Conservation (phyloP, 2,329 filamentous ascomycete genomes). For the Apiospora hydei region DNA sequence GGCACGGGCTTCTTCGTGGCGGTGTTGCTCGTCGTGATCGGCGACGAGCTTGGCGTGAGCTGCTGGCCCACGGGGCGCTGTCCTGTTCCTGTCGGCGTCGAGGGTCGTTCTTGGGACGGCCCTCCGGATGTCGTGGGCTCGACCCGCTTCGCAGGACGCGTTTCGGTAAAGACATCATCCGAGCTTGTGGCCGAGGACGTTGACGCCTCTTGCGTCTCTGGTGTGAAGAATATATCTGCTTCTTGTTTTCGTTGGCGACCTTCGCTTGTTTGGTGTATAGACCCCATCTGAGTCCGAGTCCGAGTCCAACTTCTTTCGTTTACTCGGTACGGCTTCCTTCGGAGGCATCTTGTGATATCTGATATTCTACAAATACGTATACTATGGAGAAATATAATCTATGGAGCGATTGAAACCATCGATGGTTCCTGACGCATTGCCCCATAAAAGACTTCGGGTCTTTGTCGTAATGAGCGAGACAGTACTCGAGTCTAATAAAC, state of each 20-base stretch:
- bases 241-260: too few relatives aligned
- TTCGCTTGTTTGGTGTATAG: not conserved
- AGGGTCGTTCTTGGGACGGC: too few relatives aligned
- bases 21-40: not conserved
- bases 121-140: not conserved
- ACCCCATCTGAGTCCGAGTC: not conserved
- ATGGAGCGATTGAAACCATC: too few relatives aligned
- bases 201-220: too few relatives aligned
- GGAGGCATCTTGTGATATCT: not conserved
- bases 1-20: not conserved
- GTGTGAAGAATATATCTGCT: too few relatives aligned
- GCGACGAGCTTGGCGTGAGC: too few relatives aligned
- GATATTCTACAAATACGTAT: not conserved
- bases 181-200: too few relatives aligned
- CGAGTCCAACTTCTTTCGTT: not conserved
- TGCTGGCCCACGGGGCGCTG: too few relatives aligned
- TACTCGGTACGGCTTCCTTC: not conserved
- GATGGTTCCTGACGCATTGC: not conserved
- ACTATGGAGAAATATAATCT: not conserved
- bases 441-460: not conserved
- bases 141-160: too few relatives aligned
- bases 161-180: too few relatives aligned
- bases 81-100: too few relatives aligned
- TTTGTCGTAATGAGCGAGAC: not conserved
- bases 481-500: not conserved